A percentile compares a stretch with the other conserved stretches of the same genome.
phyloP scores from a whole-genome alignment of 371 early-diverging fungal genomes.

The Mortierella sp. region DNA sequence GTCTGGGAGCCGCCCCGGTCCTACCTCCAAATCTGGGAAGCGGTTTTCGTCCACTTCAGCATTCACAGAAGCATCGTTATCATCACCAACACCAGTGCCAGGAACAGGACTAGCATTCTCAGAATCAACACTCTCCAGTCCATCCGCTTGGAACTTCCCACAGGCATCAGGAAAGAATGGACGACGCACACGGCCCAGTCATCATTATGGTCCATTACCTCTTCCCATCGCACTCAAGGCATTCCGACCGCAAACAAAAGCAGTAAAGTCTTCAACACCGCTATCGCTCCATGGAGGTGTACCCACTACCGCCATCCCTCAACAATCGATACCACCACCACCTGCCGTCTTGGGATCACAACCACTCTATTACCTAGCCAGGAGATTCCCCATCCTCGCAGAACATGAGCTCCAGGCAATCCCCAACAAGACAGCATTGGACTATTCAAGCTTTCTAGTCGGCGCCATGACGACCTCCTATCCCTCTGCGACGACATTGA shows the following conservation, averaged over 20 bases:
- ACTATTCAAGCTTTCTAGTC: conserved; percentile 49
- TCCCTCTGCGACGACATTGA: conserved; percentile 42
- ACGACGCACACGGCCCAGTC: neutral
- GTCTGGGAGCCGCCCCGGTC: neutral
- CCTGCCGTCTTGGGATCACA: conserved; percentile 50
- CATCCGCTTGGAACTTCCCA: conserved; percentile 35
- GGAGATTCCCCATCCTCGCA: conserved; percentile 41
- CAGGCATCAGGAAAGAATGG: neutral
- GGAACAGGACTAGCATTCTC: neutral
- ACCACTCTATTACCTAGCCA: conserved; percentile 47
- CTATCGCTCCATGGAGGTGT: neutral
- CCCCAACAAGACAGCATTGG: conserved; percentile 40
- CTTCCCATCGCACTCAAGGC: conserved; percentile 36
- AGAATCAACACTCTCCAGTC: neutral
- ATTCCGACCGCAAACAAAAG: neutral
- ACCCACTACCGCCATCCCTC: neutral
- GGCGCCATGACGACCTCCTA: conserved; percentile 47
- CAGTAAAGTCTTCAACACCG: neutral
- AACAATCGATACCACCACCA: conserved; percentile 19
- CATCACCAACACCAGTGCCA: neutral
- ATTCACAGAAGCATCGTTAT: conserved; percentile 3
- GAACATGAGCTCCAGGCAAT: conserved; percentile 42
- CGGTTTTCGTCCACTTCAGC: conserved; percentile 14
- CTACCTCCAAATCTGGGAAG: neutral
- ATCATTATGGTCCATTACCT: conserved; percentile 25